Base-by-base conservation (phyloP, 495 filamentous ascomycete genomes). In the Podospora anserina region DNA sequence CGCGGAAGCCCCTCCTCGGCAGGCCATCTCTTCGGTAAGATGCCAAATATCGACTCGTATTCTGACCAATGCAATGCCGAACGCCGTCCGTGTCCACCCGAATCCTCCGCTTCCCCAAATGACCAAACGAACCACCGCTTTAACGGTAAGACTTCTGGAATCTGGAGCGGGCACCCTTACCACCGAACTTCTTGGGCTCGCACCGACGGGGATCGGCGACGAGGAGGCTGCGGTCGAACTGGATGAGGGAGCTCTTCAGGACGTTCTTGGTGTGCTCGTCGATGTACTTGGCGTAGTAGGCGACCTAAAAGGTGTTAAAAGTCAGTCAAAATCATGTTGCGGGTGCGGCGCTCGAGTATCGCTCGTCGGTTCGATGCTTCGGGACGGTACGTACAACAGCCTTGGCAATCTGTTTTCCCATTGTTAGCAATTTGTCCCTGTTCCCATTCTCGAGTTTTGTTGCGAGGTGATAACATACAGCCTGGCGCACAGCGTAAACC, bases 251-350 rank as follows among this genome's bases (percentile, higher is more conserved):
- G 82, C 93, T 89, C 92, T 99, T 99, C 75, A 99, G 87, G 84
- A 90, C 86, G 89, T 97, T 99, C 92, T 99, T 99, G 85, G 91
- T 90, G 89, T 98, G 92, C 90, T 99, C 95, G 79, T 99, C 95
- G 82, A 99, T 92, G 85, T 89, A 99, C 87, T 99, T 99, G 88
- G 97, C 95, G 91, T 97, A 98, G 91, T 98, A 99, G 82, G 95
- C 94, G 78, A 99, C 70, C 77, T 79, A 63, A 3, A 67, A 61
- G 60, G 60, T 54, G 15, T 15, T 23, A 59, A 20, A 58, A 30
- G 69, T 76, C 28, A 76, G 74, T 66, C 66, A 61, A 61, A 30
- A 30, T 61, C 64, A 11, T 28, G 4, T 59, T 71, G 34, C 61
- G 58, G 13, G 5, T 19, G 32, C 18, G 65, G 67, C 20, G 9